Evolutionary conservation across 768 basidiomycete genomes (phyloP).

Genomic region (Pleurotus sapidus): DNA sequence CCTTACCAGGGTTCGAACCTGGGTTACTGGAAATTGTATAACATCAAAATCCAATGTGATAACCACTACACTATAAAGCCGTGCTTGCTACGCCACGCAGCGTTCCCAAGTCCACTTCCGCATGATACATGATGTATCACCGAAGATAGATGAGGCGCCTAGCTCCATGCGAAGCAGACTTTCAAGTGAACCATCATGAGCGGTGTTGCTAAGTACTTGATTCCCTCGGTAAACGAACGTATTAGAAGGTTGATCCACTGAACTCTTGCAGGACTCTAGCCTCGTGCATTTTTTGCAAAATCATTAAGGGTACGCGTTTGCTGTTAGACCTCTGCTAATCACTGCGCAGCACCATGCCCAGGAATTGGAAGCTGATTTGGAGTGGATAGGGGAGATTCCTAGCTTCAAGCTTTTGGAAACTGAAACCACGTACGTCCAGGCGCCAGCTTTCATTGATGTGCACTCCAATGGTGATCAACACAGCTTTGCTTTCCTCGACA

Average conservation of each 20-base stretch:
- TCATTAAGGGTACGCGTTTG: constrained; percentile 68
- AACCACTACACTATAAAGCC: constrained; percentile 7
- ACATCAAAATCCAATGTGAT: constrained; percentile 6
- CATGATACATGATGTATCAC: not conserved
- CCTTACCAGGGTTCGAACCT: constrained; percentile 7
- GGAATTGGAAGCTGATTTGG: not conserved
- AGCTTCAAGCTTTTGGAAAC: constrained; percentile 84
- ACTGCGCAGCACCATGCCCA: no score
- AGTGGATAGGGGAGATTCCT: constrained; percentile 78
- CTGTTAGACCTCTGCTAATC: not conserved
- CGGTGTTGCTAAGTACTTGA: constrained; percentile 36
- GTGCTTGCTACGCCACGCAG: not conserved
- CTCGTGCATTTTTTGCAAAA: constrained; percentile 91
- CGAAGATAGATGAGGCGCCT: not conserved
- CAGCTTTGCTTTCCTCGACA: constrained; percentile 90
- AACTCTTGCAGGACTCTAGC: constrained; percentile 44
- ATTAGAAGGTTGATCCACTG: not conserved
- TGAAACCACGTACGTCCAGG: constrained; percentile 52
- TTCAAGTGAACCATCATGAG: constrained; percentile 10
- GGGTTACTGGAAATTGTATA: constrained; percentile 6
- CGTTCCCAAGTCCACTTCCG: not conserved
- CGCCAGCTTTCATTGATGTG: no score
- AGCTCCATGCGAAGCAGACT: not conserved
- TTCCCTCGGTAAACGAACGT: not conserved
- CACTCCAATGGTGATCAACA: not conserved